A percentile compares a stretch with the other conserved stretches of the same genome.
These are phyloP conservation scores for Erodium moschatum DNA, from an alignment of 441 rosid species.

Conservation along the genomic window DNA sequence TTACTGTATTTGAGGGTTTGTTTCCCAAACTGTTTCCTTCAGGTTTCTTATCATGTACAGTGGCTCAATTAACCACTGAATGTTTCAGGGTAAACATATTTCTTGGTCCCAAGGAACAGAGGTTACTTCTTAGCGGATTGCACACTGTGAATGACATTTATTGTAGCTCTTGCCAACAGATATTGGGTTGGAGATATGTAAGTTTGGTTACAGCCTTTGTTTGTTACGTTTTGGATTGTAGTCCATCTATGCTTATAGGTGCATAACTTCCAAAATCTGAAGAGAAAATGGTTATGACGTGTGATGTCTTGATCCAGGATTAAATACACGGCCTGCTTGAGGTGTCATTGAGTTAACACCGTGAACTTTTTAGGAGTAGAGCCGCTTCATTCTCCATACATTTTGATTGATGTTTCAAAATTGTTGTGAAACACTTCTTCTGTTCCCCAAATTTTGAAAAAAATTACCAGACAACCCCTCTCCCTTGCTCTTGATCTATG, in stretches of 20 bases:
- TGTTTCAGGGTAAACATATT: conserved; percentile 34
- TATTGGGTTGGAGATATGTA: conserved; percentile 43
- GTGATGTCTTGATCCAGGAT: neutral
- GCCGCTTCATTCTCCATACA: too few species aligned
- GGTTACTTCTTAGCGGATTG: conserved; percentile 29
- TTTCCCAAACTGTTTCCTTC: neutral
- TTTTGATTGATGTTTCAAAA: too few species aligned
- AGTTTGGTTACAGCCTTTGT: conserved; percentile 12
- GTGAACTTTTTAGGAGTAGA: too few species aligned
- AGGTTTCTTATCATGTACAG: neutral
- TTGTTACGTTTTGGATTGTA: too few species aligned
- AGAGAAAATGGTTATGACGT: neutral
- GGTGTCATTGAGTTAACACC: neutral
- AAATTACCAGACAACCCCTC: too few species aligned
- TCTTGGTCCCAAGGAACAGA: conserved; percentile 33
- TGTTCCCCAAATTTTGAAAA: too few species aligned
- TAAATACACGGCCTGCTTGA: neutral
- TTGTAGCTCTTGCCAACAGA: conserved; percentile 40
- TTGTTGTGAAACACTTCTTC: too few species aligned
- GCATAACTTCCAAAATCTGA: neutral
- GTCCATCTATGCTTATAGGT: too few species aligned
- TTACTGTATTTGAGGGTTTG: neutral
- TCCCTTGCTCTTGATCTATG: too few species aligned
- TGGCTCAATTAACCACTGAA: neutral
- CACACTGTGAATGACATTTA: conserved; percentile 35